Conservation (phyloP, 31 red algal genomes). For the Odonthalia washingtoniensis region DNA sequence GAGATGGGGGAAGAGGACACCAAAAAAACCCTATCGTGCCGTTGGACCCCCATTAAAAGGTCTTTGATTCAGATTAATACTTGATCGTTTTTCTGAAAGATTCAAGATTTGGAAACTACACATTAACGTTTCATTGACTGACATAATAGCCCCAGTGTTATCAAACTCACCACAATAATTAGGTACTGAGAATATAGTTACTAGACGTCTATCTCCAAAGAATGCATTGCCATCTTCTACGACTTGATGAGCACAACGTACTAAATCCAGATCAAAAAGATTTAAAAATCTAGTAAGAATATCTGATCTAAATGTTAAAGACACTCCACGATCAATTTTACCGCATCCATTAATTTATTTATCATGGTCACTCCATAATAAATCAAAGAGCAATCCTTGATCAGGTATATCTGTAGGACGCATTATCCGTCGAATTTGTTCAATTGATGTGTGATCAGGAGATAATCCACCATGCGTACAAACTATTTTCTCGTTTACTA, state of each 20-base stretch:
- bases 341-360: conserved; percentile 98
- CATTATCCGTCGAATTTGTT: conserved; percentile 93
- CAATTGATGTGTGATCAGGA: conserved; percentile 91
- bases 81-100: conserved; percentile 80
- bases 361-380: conserved; percentile 98
- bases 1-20: too few species aligned
- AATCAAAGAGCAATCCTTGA: conserved; percentile 93
- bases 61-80: not conserved
- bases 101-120: conserved; percentile 99
- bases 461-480: conserved; percentile 98
- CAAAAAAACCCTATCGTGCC: not conserved
- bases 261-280: conserved; percentile 87
- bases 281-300: conserved; percentile 89
- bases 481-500: conserved; percentile 97
- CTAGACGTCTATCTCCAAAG: conserved; percentile 88
- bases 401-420: conserved; percentile 97
- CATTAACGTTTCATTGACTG: conserved; percentile 97
- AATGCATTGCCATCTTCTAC: conserved; percentile 99
- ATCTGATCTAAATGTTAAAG: conserved; percentile 96
- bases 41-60: not conserved
- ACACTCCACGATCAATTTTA: conserved; percentile 92
- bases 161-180: conserved; percentile 99
- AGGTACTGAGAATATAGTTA: conserved; percentile 99
- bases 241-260: conserved; percentile 99
- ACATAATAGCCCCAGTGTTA: conserved; percentile 99